Percentiles rank a stretch among this genome's conserved stretches.
Conservation (phyloP, 1,284 basidiomycete genomes). For the Austroboletus olivaceoglutinosus region DNA sequence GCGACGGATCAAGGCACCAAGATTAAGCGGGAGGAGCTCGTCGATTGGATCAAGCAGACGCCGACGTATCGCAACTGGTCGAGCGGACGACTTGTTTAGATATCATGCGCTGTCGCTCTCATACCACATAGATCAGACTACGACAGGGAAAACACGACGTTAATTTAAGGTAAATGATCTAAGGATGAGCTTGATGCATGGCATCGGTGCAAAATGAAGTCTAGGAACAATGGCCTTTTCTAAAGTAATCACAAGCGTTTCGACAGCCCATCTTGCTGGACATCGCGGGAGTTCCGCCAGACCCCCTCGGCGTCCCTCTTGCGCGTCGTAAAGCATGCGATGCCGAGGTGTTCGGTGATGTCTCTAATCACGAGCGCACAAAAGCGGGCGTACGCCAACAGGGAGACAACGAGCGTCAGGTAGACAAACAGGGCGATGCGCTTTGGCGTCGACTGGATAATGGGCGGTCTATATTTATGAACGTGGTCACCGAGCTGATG, state of each 20-base stretch:
- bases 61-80: constrained; percentile 46
- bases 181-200: neutral
- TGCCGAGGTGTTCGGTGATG: constrained; percentile 84
- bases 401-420: constrained; percentile 63
- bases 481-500: neutral
- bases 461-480: constrained; percentile 48
- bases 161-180: too few relatives aligned
- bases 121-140: neutral
- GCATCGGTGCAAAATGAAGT: neutral
- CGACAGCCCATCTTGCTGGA: constrained; percentile 24
- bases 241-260: constrained; percentile 19
- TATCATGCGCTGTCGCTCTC: neutral
- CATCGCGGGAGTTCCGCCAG: constrained; percentile 53
- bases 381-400: constrained; percentile 77
- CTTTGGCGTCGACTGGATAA: constrained; percentile 65
- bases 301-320: constrained; percentile 75
- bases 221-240: neutral
- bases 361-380: constrained; percentile 79
- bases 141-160: too few relatives aligned
- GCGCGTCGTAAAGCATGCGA: constrained; percentile 86
- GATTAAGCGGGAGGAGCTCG: constrained; percentile 66
- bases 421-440: constrained; percentile 68
- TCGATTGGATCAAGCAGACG: constrained; percentile 66
- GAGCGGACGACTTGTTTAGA: constrained; percentile 38
- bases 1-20: constrained; percentile 63